These are phyloP conservation scores for Pelomyxa schiedti DNA, from an alignment of 78 protist species.

Conservation along the genomic window DNA sequence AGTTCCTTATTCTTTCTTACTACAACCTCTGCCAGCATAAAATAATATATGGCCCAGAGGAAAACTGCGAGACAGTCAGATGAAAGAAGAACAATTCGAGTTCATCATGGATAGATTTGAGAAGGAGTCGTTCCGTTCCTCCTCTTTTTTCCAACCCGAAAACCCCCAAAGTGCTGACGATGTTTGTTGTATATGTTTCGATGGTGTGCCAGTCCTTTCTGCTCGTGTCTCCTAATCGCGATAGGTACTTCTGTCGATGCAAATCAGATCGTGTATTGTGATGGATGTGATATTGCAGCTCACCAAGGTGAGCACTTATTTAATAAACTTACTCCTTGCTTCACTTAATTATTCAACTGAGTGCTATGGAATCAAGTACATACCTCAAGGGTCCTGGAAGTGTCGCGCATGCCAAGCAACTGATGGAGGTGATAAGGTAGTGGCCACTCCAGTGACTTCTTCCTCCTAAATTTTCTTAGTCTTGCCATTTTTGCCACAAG, in stretches of 20 bases:
- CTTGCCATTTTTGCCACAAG: background rate
- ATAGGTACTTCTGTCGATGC: slow-evolving; percentile 52
- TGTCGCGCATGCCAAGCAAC: slow-evolving; percentile 47
- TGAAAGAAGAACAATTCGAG: slow-evolving; percentile 46
- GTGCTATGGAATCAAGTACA: slow-evolving; percentile 46
- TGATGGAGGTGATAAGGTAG: background rate
- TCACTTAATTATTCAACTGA: background rate
- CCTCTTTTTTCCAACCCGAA: background rate
- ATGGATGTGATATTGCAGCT: slow-evolving; percentile 59
- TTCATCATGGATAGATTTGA: slow-evolving; percentile 40
- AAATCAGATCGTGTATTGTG: slow-evolving; percentile 60
- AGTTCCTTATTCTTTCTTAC: no score
- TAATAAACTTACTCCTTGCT: background rate
- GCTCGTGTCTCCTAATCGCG: no score
- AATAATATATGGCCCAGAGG: no score
- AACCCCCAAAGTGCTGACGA: background rate
- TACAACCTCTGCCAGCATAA: no score
- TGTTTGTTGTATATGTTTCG: slow-evolving; percentile 40
- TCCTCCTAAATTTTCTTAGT: background rate
- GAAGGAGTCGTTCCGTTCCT: slow-evolving; percentile 33
- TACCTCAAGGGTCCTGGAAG: slow-evolving; percentile 58
- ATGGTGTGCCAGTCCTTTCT: no score
- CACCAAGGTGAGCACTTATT: slow-evolving; percentile 23
- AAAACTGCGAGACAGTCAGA: no score
- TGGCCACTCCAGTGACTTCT: background rate